Percentiles rank a stretch among this genome's conserved stretches.
These are phyloP conservation scores for Epichloe festucae DNA, from an alignment of 2,329 filamentous ascomycete genomes.

Conservation along the genomic window DNA sequence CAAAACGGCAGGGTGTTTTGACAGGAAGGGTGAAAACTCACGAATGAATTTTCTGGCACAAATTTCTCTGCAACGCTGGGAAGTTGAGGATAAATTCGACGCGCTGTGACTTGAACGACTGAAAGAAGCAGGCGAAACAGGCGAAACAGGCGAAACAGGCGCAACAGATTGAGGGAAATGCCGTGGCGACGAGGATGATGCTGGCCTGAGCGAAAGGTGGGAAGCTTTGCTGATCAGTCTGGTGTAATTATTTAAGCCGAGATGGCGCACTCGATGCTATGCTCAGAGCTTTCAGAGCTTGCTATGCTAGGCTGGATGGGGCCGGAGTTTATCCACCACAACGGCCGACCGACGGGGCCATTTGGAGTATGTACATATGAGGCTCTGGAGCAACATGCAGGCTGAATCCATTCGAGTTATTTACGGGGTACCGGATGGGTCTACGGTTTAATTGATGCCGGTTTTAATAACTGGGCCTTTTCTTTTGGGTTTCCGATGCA, in stretches of 20 bases:
- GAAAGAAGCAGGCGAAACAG: not conserved
- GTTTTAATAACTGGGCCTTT: too few species aligned
- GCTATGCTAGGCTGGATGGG: not conserved
- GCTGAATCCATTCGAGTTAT: not conserved
- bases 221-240: not conserved
- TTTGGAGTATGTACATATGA: not conserved
- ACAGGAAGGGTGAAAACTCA: not conserved
- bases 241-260: not conserved
- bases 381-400: not conserved
- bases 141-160: too few species aligned
- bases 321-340: slow-evolving; percentile 7
- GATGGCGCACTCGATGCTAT: not conserved
- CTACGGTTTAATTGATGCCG: too few species aligned
- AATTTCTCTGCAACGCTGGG: not conserved
- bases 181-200: not conserved
- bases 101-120: not conserved
- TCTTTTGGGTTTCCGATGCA: too few species aligned
- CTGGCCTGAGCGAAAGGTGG: not conserved
- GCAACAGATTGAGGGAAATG: not conserved
- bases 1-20: not conserved
- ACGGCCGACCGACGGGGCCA: not conserved
- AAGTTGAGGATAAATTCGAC: not conserved
- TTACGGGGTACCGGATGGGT: too few species aligned
- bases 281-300: not conserved
- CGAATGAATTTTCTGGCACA: not conserved